Evolutionary conservation across 768 basidiomycete genomes (phyloP).

Genomic region (Omphalotus guepiniiformis): DNA sequence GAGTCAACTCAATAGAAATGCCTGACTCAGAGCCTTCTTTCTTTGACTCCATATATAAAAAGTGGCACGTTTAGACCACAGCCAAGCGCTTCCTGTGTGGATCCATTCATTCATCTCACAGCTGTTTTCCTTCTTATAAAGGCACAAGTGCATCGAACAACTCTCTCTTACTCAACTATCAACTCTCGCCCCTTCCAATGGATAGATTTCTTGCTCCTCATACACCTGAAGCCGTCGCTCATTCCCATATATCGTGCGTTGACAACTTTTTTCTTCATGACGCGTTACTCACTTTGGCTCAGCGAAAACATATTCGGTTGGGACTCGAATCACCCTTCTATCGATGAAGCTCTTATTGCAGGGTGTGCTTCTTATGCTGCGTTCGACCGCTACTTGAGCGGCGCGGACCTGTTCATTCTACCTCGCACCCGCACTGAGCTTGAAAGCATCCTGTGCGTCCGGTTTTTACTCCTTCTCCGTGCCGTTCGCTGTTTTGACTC

Average conservation of each 20-base stretch:
- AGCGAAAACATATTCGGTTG: conserved; percentile 68
- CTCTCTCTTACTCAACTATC: background rate
- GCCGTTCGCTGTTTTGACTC: background rate
- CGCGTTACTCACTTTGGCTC: conserved; percentile 16
- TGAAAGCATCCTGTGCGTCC: conserved; percentile 64
- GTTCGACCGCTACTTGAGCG: conserved; percentile 67
- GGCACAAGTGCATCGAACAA: too few relatives aligned
- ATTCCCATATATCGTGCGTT: conserved; percentile 62
- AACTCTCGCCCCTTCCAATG: conserved; percentile 33
- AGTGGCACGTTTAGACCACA: background rate
- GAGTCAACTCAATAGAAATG: too few relatives aligned
- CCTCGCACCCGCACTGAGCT: conserved; percentile 64
- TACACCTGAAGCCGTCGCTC: conserved; percentile 69
- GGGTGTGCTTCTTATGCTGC: conserved; percentile 80
- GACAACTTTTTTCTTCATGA: background rate
- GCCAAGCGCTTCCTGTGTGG: background rate
- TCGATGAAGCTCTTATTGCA: conserved; percentile 72
- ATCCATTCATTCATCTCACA: conserved; percentile 1
- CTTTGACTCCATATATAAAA: background rate
- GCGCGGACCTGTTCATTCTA: conserved; percentile 65
- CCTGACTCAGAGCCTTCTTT: too few relatives aligned
- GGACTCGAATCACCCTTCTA: conserved; percentile 63
- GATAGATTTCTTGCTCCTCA: conserved; percentile 72
- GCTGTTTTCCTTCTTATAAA: conserved; percentile 10
- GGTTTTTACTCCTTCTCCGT: conserved; percentile 2